These are phyloP conservation scores for Fusarium oxysporum DNA, from an alignment of 2,329 filamentous ascomycete genomes.

Conservation along the genomic window DNA sequence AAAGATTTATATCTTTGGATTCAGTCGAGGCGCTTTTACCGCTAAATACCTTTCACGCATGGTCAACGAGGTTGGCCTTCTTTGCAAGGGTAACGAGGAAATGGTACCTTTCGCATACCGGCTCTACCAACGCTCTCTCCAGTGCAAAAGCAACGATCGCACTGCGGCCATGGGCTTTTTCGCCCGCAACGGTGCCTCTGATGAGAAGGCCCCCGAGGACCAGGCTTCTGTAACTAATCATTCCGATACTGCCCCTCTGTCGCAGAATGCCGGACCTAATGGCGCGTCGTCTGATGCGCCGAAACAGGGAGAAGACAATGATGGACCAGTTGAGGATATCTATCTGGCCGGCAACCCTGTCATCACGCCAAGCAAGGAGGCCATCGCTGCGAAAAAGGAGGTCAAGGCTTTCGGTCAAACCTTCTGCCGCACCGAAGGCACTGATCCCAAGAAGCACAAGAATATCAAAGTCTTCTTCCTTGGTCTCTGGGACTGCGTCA, in stretches of 20 bases:
- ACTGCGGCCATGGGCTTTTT: neutral
- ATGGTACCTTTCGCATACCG: constrained; percentile 63
- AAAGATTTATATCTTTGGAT: constrained; percentile 66
- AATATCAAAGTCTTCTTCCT: constrained; percentile 64
- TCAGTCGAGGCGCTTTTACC: constrained; percentile 64
- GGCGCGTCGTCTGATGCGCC: neutral
- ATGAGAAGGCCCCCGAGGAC: neutral
- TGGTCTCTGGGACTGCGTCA: constrained; percentile 66
- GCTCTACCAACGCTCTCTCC: constrained; percentile 55
- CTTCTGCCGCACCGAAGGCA: constrained; percentile 55
- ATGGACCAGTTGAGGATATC: neutral
- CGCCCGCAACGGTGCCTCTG: neutral
- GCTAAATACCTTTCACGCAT: constrained; percentile 63
- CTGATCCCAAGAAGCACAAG: constrained; percentile 17
- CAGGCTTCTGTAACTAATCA: neutral
- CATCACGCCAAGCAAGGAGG: constrained; percentile 35
- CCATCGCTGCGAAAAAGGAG: constrained; percentile 46
- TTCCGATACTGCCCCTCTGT: neutral
- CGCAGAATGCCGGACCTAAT: neutral
- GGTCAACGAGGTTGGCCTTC: constrained; percentile 60
- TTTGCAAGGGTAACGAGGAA: constrained; percentile 64
- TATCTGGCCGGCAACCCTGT: constrained; percentile 6
- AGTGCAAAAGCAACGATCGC: constrained; percentile 51
- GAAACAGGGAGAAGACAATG: too few relatives aligned
- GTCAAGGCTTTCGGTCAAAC: constrained; percentile 59